Percentiles rank a stretch among this genome's conserved stretches.
phyloP scores from a whole-genome alignment of 2,329 filamentous ascomycete genomes.

The Corinectria fuckeliana region DNA sequence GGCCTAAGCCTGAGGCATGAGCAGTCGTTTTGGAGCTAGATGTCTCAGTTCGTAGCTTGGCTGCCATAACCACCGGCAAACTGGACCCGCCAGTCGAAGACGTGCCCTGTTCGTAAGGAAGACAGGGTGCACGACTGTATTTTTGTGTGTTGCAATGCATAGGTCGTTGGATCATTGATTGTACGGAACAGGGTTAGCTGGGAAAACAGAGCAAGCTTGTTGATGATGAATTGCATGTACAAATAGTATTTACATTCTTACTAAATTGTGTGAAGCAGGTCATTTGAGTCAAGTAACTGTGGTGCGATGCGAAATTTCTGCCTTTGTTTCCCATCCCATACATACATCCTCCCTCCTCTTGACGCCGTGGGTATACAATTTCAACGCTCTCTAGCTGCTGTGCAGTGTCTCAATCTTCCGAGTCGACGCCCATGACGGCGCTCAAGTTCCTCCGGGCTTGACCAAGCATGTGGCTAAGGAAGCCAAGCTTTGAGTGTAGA shows the following conservation, averaged over 20 bases:
- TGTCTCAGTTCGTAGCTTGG: neutral
- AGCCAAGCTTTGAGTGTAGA: slow-evolving; percentile 81
- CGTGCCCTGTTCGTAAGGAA: neutral
- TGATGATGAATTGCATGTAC: slow-evolving; percentile 36
- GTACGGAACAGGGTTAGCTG: slow-evolving; percentile 19
- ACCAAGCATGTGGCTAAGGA: slow-evolving; percentile 74
- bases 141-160: slow-evolving; percentile 20
- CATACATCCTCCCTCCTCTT: slow-evolving; percentile 2
- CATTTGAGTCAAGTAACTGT: neutral
- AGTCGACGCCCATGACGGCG: slow-evolving; percentile 74
- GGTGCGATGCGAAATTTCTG: neutral
- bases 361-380: slow-evolving; percentile 37
- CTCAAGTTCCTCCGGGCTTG: slow-evolving; percentile 75
- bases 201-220: slow-evolving; percentile 31
- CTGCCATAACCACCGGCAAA: neutral
- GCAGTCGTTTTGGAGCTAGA: neutral
- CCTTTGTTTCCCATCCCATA: slow-evolving; percentile 1
- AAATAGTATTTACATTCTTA: slow-evolving; percentile 33
- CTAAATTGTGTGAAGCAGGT: slow-evolving; percentile 24
- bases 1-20: slow-evolving; percentile 56
- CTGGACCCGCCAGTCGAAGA: neutral
- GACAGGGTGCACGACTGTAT: neutral
- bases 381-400: slow-evolving; percentile 24
- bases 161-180: slow-evolving; percentile 24
- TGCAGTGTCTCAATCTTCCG: slow-evolving; percentile 29